Base-by-base conservation (phyloP, 129 eudicot genomes). In the Flaveria linearis region DNA sequence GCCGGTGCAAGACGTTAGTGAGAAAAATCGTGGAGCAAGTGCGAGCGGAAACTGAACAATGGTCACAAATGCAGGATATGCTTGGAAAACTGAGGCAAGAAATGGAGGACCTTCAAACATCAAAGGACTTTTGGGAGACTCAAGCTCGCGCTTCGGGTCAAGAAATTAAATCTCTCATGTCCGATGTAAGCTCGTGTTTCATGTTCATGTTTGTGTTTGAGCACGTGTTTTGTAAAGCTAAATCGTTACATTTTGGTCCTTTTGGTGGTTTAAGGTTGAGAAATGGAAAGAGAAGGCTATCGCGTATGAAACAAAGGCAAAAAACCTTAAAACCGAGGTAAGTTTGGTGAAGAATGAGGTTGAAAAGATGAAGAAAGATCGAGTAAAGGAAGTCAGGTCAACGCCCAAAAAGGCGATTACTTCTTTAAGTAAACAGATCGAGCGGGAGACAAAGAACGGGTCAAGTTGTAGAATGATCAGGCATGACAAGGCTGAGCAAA, bases 11-110 rank as follows among this genome's bases (percentile, higher is more conserved):
- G 84, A 84, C 83, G n/a, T 64, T 93, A 16, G 92, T 91, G 69
- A 77, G 84, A 39, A 87, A 78, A 84, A 89, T 94, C 3, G 83
- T 94, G 57, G 97, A 91, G 30, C 99, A 94, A 76, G 99, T 91
- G 82, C 86, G 97, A 79, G 89, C 92, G 0, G 96, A 92, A 71
- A 88, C 97, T 7, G 97, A 91, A 47, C 95, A 91, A 64, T 91
- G 97, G 97, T 83, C 92, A 25, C 97, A 91, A 75, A 88, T 91
- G 95, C 97, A 91, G 82, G 90, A 81, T 53, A 91, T 91, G 97
- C 80, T 91, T 70, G 86, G 87, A 76, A 83, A 80, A 72, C 64
- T 91, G 10, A 83, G 95, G 61, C 83, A 69, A 46, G 97, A 91
- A 72, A 91, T 88, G 97, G 95, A 88, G 76, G 88, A 91, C 50